Evolutionary conservation across 2,329 filamentous ascomycete species (phyloP), one percentile per base, ranked within the genome.

Genomic region (Colletotrichum salicis): DNA sequence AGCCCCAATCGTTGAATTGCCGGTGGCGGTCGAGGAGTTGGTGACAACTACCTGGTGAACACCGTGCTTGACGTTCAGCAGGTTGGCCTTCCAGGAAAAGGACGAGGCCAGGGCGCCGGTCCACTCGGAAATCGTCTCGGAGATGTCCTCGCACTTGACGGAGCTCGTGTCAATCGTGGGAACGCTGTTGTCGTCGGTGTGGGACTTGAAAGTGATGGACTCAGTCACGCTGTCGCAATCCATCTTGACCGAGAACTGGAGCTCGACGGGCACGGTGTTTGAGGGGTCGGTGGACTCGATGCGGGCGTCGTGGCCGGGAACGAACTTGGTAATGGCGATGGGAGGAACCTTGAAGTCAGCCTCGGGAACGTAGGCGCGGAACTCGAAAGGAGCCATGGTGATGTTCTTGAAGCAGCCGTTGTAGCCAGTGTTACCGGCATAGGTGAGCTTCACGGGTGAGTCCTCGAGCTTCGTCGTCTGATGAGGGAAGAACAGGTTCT

Each of bases 401-500:
- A 92, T 77, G 27, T 78, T 84, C 33, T 82, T 79, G 6, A 91
- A 76, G 75, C 90, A 92, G 1, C 90, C 91, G 73, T 89, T 90
- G 61, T 77, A 80, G 3, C 84, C 79, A 0, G 77, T 81, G 2
- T 86, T 86, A 3, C 82, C 82, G 67, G 86, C 84, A 56, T 88
- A 81, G n/a, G 82, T 82, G 37, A 89, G 82, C 45, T 81, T 82
- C 5, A 82, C 78, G 2, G 82, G 77, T 1, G 87, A 86, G 1
- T 79, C 76, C 61, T 83, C 82, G 24, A 92, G 80, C 1, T 79
- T 84, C 66, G 86, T 81, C 74, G 89, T 85, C 37, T 91, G 88
- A 75, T 88, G 90, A 0, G 90, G 89, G 76, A 87, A 89, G 77
- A 92, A 90, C 10, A 92, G 77, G 75, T 91, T 91, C 77, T 88